Percentiles rank a stretch among this genome's conserved stretches.
These are phyloP conservation scores for Solanum dulcamara DNA, from an alignment of 257 asterid genomes.

Conservation along the genomic window DNA sequence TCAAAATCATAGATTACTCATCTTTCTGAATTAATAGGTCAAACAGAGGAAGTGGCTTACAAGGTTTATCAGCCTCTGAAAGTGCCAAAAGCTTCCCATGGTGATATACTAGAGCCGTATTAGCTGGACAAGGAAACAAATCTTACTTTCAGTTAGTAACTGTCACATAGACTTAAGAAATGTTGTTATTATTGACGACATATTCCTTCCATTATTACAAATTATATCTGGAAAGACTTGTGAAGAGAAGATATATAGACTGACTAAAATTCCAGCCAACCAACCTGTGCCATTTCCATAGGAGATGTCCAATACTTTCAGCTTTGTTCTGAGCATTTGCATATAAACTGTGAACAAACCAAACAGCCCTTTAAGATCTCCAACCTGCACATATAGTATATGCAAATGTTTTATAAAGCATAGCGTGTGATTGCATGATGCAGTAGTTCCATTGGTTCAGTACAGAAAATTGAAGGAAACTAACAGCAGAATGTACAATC, in stretches of 20 bases:
- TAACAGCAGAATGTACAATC: neutral
- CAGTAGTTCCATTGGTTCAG: neutral
- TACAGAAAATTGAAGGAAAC: neutral
- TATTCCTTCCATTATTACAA: neutral
- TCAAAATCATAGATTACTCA: neutral
- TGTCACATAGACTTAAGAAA: neutral
- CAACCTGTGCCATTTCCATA: slow-evolving; percentile 80
- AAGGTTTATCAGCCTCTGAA: slow-evolving; percentile 86
- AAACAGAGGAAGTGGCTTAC: slow-evolving; percentile 36
- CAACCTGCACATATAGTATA: slow-evolving; percentile 50
- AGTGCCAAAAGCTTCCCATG: slow-evolving; percentile 93
- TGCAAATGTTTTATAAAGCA: neutral
- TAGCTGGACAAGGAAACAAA: slow-evolving; percentile 49
- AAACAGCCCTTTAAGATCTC: slow-evolving; percentile 80
- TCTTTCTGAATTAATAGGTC: neutral
- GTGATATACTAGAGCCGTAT: slow-evolving; percentile 85
- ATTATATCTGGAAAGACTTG: neutral
- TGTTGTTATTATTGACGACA: neutral
- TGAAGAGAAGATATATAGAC: neutral
- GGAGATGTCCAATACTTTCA: slow-evolving; percentile 63
- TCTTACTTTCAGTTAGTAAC: slow-evolving; percentile 2
- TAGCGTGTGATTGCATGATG: neutral
- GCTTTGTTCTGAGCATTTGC: slow-evolving; percentile 60
- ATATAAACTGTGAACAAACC: slow-evolving; percentile 65
- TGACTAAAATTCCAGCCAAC: slow-evolving; percentile 2